Percentiles rank a stretch among this genome's conserved stretches.
These are phyloP conservation scores for Ustilago shanxiensis DNA, from an alignment of 1,284 basidiomycete genomes.

Conservation along the genomic window DNA sequence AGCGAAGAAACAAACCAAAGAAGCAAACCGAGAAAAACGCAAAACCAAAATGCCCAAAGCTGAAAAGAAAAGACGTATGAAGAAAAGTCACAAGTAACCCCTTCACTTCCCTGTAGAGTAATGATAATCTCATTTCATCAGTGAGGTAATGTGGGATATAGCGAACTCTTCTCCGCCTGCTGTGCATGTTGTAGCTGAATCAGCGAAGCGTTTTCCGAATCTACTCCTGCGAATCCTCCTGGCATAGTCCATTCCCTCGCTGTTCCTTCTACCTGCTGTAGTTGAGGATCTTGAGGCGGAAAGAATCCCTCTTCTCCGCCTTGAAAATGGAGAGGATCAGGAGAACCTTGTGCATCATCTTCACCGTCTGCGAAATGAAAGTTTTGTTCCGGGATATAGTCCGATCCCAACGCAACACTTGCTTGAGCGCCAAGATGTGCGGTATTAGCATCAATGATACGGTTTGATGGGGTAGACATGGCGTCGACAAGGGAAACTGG, in stretches of 20 bases:
- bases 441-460: constrained; percentile 24
- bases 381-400: constrained; percentile 4
- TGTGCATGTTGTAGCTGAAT: background rate
- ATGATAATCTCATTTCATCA: background rate
- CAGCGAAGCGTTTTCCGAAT: no score
- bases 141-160: background rate
- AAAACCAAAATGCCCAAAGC: constrained; percentile 69
- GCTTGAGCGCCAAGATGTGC: background rate
- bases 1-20: constrained; percentile 60
- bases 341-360: constrained; percentile 31
- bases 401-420: background rate
- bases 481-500: constrained; percentile 36
- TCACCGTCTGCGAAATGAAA: constrained; percentile 20
- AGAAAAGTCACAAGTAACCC: constrained; percentile 58
- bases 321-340: constrained; percentile 11
- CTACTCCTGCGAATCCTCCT: background rate
- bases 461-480: constrained; percentile 15
- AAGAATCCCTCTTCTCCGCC: constrained; percentile 8
- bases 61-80: constrained; percentile 64
- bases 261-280: background rate
- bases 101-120: background rate
- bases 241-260: background rate
- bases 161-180: background rate
- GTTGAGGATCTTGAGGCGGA: background rate
- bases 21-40: constrained; percentile 60